These are phyloP conservation scores for Aspergillus neotritici DNA, from an alignment of 2,329 filamentous ascomycete species.

Conservation along the genomic window DNA sequence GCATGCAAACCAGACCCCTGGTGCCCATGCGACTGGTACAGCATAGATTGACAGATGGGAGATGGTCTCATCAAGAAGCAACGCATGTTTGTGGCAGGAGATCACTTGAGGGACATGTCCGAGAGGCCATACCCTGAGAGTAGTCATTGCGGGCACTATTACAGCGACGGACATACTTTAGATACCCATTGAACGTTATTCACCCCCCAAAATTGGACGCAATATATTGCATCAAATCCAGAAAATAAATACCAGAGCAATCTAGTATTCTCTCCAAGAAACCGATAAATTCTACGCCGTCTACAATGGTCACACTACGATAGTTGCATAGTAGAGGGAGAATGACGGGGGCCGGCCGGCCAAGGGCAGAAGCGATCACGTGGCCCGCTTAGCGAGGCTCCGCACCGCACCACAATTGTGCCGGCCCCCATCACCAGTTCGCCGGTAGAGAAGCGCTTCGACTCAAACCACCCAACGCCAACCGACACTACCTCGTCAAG, in stretches of 20 bases:
- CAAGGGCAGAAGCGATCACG: conserved; percentile 41
- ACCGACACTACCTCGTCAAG: conserved; percentile 34
- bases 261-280: too few species aligned
- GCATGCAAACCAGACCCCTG: conserved; percentile 32
- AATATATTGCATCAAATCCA: too few species aligned
- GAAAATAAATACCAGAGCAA: too few species aligned
- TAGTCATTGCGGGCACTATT: too few species aligned
- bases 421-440: conserved; percentile 29
- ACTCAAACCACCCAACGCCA: conserved; percentile 41
- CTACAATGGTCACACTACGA: background rate
- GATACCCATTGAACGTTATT: too few species aligned
- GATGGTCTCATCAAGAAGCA: too few species aligned
- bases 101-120: too few species aligned
- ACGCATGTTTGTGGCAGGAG: too few species aligned
- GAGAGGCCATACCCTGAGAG: too few species aligned
- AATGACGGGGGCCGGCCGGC: conserved; percentile 3
- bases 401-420: conserved; percentile 40
- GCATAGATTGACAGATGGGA: conserved; percentile 4
- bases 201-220: too few species aligned
- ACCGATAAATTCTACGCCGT: too few species aligned
- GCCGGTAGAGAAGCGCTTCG: conserved; percentile 35
- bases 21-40: conserved; percentile 31
- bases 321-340: background rate
- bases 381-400: conserved; percentile 41
- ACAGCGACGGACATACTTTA: too few species aligned